Conservation (phyloP, 306 rosid species). For the Dalbergia cultrata region DNA sequence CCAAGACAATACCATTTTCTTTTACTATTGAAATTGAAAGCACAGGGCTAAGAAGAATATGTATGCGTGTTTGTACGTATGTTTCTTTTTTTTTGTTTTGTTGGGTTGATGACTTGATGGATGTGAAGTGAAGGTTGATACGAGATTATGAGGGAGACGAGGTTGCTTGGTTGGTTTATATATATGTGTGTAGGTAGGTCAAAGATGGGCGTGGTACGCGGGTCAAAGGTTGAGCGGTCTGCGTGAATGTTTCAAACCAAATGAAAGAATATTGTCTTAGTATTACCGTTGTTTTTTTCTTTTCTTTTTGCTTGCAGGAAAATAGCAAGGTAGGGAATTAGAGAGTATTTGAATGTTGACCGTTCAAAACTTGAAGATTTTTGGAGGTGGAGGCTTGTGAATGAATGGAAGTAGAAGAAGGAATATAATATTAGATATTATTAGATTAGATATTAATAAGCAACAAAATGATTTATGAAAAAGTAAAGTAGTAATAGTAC, state of each 20-base stretch:
- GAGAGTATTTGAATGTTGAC: constrained; percentile 51
- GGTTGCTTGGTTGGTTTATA: constrained; percentile 35
- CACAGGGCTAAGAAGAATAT: too few species aligned
- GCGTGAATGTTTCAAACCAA: constrained; percentile 34
- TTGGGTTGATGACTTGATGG: background rate
- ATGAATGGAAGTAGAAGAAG: background rate
- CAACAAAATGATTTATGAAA: background rate
- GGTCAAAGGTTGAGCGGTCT: constrained; percentile 52
- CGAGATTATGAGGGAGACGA: background rate
- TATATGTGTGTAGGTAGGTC: background rate
- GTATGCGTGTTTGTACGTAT: background rate
- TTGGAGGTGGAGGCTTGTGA: constrained; percentile 3
- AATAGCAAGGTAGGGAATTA: background rate
- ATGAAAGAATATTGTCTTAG: background rate
- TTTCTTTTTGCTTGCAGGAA: background rate
- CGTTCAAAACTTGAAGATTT: constrained; percentile 42
- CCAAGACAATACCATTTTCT: constrained; percentile 77
- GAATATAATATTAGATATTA: background rate
- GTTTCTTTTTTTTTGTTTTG: too few species aligned
- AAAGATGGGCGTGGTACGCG: constrained; percentile 5
- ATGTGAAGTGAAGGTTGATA: background rate
- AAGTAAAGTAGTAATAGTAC: background rate
- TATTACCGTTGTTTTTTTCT: background rate
- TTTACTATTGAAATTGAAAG: background rate
- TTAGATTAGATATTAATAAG: background rate